phyloP scores from a whole-genome alignment of 257 asterid species.

The Euphrasia confusa region DNA sequence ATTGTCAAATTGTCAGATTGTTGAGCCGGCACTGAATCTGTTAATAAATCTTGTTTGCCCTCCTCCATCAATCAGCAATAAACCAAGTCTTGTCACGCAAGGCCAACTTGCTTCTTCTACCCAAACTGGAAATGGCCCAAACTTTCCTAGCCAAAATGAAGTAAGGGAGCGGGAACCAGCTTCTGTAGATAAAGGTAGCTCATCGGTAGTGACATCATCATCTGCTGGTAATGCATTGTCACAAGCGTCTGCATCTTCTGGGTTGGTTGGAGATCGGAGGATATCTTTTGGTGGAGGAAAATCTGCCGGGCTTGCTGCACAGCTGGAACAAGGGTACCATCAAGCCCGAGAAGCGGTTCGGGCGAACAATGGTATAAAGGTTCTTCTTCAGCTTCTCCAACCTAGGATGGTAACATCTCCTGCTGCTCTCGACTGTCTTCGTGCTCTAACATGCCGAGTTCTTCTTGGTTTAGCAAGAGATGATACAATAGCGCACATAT shows the following conservation, averaged over 20 bases:
- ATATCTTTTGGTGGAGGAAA: slow-evolving; percentile 87
- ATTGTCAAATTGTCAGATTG: slow-evolving; percentile 86
- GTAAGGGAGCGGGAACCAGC: slow-evolving; percentile 63
- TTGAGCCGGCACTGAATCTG: slow-evolving; percentile 83
- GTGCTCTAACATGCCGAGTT: slow-evolving; percentile 99
- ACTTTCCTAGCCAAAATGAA: slow-evolving; percentile 44
- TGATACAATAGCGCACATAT: slow-evolving; percentile 89
- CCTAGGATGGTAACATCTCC: slow-evolving; percentile 91
- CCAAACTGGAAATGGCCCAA: slow-evolving; percentile 55
- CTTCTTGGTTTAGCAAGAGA: slow-evolving; percentile 99
- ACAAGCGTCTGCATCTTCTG: slow-evolving; percentile 40
- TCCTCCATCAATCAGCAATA: slow-evolving; percentile 97
- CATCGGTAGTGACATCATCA: slow-evolving; percentile 34
- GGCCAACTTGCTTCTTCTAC: slow-evolving; percentile 57
- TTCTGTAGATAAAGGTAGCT: slow-evolving; percentile 56
- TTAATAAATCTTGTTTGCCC: slow-evolving; percentile 95
- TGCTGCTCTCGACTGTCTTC: slow-evolving; percentile 92
- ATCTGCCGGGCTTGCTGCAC: slow-evolving; percentile 97
- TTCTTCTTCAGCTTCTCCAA: slow-evolving; percentile 98
- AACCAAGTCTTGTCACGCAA: slow-evolving; percentile 50
- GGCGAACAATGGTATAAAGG: slow-evolving; percentile 90
- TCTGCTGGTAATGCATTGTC: slow-evolving; percentile 23
- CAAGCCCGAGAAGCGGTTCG: slow-evolving; percentile 99
- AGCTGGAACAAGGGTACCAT: slow-evolving; percentile 88
- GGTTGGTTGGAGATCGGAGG: slow-evolving; percentile 95